Base-by-base conservation (phyloP, 371 early-diverging fungal genomes). In the Coemansia sp. region DNA sequence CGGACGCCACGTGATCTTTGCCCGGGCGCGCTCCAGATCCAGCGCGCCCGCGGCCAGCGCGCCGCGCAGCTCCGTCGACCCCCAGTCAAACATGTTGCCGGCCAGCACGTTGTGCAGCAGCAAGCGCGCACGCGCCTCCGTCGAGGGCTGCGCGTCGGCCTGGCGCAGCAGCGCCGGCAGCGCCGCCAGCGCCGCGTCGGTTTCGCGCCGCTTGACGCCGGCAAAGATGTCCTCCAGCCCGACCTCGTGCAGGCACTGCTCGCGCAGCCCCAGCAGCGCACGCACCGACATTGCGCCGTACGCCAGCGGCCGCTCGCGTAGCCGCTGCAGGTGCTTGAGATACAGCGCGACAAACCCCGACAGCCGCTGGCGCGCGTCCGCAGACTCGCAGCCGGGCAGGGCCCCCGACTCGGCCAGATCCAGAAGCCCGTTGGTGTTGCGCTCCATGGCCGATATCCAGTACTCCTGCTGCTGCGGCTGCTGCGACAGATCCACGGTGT, bases 51-150 rank as follows among this genome's bases (percentile, higher is more conserved):
- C 42, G 11, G 68, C 66, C 20, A 89, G 66, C 76, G 81, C 53
- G 43, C 80, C 80, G 16, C 80, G 79, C 33, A 89, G 77, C 35
- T 77, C 76, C 12, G 79, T 75, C 3, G 85, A 80, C 2, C 88
- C 82, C 90, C 90, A 90, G 72, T 90, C 90, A 59, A 84, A 90
- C 88, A 90, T 88, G 74, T 90, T 90, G n/a, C 86, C 88, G 3
- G 88, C 86, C 50, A 89, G 63, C 14, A 87, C 79, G 63, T 88
- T 86, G 30, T 81, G 78, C 48, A 88, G 52, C 38, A 90, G 63
- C 41, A 60, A 49, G n/a, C 62, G 69, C 20, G 85, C 35, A 42
- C 65, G 55, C 30, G 57, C 77, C 0, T 49, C 53, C 10, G 68
- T 61, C 3, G 59, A 52, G 12, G n/a, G 6, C 4, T 85, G 38